Evolutionary conservation across 208 protist genomes (phyloP).

Genomic region (Leishmania guyanensis): DNA sequence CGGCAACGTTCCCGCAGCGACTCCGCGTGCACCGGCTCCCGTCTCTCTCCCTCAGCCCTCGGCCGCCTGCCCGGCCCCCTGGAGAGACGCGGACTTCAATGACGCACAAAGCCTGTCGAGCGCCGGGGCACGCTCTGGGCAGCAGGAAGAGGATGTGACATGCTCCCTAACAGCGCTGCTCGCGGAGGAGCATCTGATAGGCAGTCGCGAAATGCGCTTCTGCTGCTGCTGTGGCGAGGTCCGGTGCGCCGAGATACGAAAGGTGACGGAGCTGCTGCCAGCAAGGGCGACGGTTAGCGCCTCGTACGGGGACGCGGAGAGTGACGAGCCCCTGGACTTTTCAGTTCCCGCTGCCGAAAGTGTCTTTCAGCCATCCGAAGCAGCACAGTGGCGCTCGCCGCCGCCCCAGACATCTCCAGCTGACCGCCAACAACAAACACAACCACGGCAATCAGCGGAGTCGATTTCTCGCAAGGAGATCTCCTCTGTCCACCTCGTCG

Average conservation of each 20-base stretch:
- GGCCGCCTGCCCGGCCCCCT: not conserved
- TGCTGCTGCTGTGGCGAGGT: conserved; percentile 32
- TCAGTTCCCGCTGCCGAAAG: not conserved
- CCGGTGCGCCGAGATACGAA: conserved; percentile 34
- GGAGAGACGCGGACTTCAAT: not conserved
- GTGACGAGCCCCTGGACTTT: not conserved
- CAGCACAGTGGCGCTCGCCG: not conserved
- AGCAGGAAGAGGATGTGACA: not conserved
- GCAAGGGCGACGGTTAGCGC: no score
- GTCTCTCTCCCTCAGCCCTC: not conserved
- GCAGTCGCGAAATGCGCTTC: conserved; percentile 44
- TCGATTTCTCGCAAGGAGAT: not conserved
- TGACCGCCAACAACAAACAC: not conserved
- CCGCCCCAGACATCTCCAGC: not conserved
- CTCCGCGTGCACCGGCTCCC: not conserved
- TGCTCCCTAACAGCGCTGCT: conserved; percentile 16
- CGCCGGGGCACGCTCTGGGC: not conserved
- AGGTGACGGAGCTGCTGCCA: conserved; percentile 6
- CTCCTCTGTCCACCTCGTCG: conserved; percentile 13
- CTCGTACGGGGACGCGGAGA: no score
- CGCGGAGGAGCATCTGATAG: conserved; percentile 32
- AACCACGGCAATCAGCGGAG: not conserved
- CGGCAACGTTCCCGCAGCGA: not conserved
- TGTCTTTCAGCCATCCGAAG: not conserved
- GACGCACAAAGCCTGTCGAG: not conserved